Evolutionary conservation across 352 stramenopile genomes (phyloP), one percentile per base, ranked within the genome.

Genomic region (Pythium dissimile): DNA sequence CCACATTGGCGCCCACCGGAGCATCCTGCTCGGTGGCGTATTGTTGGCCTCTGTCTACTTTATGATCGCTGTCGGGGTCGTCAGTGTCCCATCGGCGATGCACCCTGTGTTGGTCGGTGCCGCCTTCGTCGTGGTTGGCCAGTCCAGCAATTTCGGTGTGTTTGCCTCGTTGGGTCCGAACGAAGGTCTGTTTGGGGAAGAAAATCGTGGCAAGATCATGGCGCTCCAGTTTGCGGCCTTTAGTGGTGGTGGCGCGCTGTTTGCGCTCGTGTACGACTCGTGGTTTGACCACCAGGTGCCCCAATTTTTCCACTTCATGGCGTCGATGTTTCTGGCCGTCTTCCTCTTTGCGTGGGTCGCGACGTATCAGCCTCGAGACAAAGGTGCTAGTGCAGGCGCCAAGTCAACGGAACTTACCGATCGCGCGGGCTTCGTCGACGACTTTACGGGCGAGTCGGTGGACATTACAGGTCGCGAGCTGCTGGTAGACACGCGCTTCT

Each of bases 171-270:
- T 92, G n/a, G 83, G 75, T 0, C 73, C 80, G 15, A 92, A 89
- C 23, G 83, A 90, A 65, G 78, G 82, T 7, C 59, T 92, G 9
- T 92, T 85, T 50, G 80, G 83, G 3, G 57, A 84, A 23, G 55
- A 62, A 15, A 69, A 90, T 31, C 80, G 83, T 10, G 83, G 83
- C 30, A 89, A 86, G 61, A 64, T 92, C 41, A 88, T 92, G 70
- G 73, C 80, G 26, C 51, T 90, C 0, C 54, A 86, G 54, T 75
- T 88, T 32, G 74, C 78, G 8, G 67, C 77, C 5, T 90, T 89
- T 34, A 92, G 83, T 28, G 78, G 67, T 2, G 83, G 83, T 9
- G 83, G 76, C 0, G 83, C 83, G 28, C 57, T 88, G 30, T 92
- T 92, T 59, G 78, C 83, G 10, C 56, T 84, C 28, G 28, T 89